Percentiles rank a stretch among this genome's conserved stretches.
phyloP scores from a whole-genome alignment of 2,329 filamentous ascomycete genomes.

The Nothophaeocryptopus gaeumannii region DNA sequence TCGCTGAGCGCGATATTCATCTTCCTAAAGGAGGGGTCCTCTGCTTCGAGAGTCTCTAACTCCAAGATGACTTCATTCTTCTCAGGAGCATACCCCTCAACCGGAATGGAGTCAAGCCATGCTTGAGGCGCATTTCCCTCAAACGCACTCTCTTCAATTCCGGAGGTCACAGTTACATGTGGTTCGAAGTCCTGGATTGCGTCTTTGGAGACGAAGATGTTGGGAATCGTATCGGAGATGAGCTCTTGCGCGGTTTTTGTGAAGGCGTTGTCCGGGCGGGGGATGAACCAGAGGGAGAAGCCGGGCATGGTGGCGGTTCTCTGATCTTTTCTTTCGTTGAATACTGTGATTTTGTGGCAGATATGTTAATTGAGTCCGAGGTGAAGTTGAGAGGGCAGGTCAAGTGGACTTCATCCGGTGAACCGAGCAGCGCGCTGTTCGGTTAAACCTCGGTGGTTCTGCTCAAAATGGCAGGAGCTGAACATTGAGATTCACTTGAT shows the following conservation, averaged over 20 bases:
- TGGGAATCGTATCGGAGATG: constrained; percentile 25
- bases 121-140: constrained; percentile 20
- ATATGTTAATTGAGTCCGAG: too few species aligned
- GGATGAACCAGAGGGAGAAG: constrained; percentile 27
- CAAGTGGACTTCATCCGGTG: too few species aligned
- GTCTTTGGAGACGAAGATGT: constrained; percentile 17
- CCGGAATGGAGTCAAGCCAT: constrained; percentile 20
- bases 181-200: constrained; percentile 19
- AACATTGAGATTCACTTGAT: too few species aligned
- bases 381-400: too few species aligned
- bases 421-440: too few species aligned
- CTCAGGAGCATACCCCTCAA: constrained; percentile 16
- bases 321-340: neutral
- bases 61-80: constrained; percentile 26
- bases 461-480: too few species aligned
- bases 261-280: constrained; percentile 20
- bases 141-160: constrained; percentile 10
- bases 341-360: neutral
- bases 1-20: constrained; percentile 23
- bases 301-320: constrained; percentile 5
- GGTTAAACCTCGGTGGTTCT: too few species aligned
- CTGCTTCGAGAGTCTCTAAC: constrained; percentile 22
- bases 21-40: constrained; percentile 25
- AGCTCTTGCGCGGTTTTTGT: constrained; percentile 26
- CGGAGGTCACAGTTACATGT: constrained; percentile 24